Conservation (phyloP, 352 stramenopile species). For the Pythium rhizo-oryzae region DNA sequence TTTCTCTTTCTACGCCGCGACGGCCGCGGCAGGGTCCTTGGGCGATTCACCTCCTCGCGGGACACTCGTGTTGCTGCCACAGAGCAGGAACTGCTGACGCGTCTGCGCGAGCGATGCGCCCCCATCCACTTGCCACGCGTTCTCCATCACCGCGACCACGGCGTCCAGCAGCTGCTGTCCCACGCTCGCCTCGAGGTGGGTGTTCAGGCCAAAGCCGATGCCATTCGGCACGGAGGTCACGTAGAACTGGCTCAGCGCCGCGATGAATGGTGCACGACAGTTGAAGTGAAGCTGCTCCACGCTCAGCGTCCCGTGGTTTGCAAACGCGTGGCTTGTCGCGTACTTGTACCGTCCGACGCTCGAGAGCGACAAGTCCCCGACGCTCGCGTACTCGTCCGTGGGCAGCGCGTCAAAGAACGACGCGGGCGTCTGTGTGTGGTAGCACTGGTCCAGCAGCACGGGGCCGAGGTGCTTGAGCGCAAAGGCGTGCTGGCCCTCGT, state of each 20-base stretch:
- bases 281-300: slow-evolving; percentile 21
- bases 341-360: slow-evolving; percentile 19
- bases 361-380: slow-evolving; percentile 12
- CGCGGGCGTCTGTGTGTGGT: background rate
- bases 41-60: no score
- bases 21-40: no score
- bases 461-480: background rate
- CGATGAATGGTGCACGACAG: slow-evolving; percentile 12
- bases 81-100: no score
- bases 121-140: background rate
- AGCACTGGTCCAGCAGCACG: slow-evolving; percentile 13
- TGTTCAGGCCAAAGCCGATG: slow-evolving; percentile 22
- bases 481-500: background rate
- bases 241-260: slow-evolving; percentile 25
- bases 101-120: background rate
- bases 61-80: no score
- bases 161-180: slow-evolving; percentile 1
- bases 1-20: no score
- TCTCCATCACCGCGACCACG: slow-evolving; percentile 1
- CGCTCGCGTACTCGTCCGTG: background rate
- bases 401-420: slow-evolving; percentile 4
- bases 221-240: slow-evolving; percentile 7
- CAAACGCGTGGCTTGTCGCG: slow-evolving; percentile 1
- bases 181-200: slow-evolving; percentile 15
- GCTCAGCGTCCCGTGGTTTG: background rate